phyloP scores from a whole-genome alignment of 768 basidiomycete species.

The Kockovaella imperatae region DNA sequence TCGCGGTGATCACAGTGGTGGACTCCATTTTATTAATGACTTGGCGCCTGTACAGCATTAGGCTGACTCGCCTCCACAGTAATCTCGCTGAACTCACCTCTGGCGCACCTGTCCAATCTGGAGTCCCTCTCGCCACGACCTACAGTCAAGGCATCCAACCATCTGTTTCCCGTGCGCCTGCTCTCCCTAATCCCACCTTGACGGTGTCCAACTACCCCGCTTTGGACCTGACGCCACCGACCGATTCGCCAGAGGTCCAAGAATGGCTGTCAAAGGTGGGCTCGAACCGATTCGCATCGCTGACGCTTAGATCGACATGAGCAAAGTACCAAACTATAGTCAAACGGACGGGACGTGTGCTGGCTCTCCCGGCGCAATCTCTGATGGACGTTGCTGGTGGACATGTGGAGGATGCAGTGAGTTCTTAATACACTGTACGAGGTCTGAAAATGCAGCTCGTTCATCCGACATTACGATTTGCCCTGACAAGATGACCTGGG shows the following conservation, averaged over 20 bases:
- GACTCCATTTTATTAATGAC: no score
- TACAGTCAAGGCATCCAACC: conserved; percentile 30
- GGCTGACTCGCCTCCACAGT: conserved; percentile 5
- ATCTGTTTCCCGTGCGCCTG: conserved; percentile 36
- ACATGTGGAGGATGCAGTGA: conserved; percentile 63
- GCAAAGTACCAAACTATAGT: conserved; percentile 30
- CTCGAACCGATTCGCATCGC: background rate
- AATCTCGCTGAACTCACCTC: conserved; percentile 32
- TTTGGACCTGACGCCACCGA: conserved; percentile 37
- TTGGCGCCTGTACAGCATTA: no score
- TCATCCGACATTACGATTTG: conserved; percentile 67
- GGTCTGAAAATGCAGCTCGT: conserved; percentile 31
- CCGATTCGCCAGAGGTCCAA: conserved; percentile 39
- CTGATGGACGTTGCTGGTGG: conserved; percentile 68
- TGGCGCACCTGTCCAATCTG: conserved; percentile 23
- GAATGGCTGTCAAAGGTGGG: conserved; percentile 29
- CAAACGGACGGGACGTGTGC: conserved; percentile 49
- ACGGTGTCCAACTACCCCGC: conserved; percentile 40
- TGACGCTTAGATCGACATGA: conserved; percentile 24
- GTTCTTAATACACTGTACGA: conserved; percentile 2
- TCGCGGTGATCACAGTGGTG: no score
- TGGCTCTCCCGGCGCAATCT: conserved; percentile 54
- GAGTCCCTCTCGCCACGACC: conserved; percentile 35
- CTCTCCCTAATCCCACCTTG: conserved; percentile 28
- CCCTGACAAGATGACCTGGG: conserved; percentile 58